A percentile compares a stretch with the other conserved stretches of the same genome.
These are phyloP conservation scores for Trametes versicolor DNA, from an alignment of 1,284 basidiomycete genomes.

Conservation along the genomic window DNA sequence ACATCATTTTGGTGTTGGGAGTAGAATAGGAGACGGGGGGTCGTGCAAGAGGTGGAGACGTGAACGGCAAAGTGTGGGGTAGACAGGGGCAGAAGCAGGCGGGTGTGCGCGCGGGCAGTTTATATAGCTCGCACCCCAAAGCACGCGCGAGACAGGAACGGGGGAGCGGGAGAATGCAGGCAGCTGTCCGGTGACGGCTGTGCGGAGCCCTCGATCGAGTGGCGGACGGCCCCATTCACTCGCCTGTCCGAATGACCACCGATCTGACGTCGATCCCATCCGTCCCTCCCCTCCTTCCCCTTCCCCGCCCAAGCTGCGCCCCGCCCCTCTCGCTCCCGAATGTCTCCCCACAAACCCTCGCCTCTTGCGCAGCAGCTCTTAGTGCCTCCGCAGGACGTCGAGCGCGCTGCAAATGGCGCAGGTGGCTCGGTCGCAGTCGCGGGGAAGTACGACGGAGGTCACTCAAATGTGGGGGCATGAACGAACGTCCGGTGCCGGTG, in stretches of 20 bases:
- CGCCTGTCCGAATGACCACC: constrained; percentile 6
- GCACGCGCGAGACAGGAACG: not conserved
- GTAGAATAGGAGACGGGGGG: not conserved
- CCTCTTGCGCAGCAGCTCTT: not conserved
- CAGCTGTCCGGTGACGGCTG: not conserved
- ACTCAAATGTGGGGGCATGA: constrained; percentile 9
- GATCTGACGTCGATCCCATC: constrained; percentile 14
- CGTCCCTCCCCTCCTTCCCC: not conserved
- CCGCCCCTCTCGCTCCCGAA: not conserved
- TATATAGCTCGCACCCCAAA: constrained; percentile 9
- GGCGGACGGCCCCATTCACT: not conserved
- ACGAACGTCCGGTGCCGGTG: not conserved
- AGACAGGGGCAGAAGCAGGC: constrained; percentile 7
- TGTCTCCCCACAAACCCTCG: not conserved
- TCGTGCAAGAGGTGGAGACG: constrained; percentile 3
- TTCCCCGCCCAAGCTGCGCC: not conserved
- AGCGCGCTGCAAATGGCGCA: not conserved
- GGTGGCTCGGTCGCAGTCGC: not conserved
- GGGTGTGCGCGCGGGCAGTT: not conserved
- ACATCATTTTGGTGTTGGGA: constrained; percentile 27
- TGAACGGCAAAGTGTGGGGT: not conserved
- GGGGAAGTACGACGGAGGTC: constrained; percentile 1
- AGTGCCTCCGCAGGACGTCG: not conserved
- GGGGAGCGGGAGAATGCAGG: not conserved
- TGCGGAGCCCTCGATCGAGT: not conserved